Conservation (phyloP, 2,329 filamentous ascomycete species). For the Thelonectria rubi region DNA sequence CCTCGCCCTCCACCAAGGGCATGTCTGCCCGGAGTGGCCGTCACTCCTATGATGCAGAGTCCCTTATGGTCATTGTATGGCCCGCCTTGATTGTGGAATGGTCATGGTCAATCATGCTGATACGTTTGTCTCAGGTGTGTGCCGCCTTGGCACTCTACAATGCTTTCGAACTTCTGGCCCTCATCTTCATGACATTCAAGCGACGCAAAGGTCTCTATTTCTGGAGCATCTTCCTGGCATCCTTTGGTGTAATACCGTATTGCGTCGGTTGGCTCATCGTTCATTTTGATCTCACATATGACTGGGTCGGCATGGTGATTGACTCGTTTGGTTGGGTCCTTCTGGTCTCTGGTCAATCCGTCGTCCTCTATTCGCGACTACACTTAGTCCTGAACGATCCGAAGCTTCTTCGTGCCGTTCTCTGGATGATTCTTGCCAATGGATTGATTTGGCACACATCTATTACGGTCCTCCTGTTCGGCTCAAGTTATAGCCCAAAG, state of each 20-base stretch:
- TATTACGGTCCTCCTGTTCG: conserved; percentile 63
- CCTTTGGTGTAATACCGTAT: conserved; percentile 47
- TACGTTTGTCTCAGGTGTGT: conserved; percentile 11
- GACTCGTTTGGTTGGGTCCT: conserved; percentile 41
- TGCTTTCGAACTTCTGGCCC: conserved; percentile 43
- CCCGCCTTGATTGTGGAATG: neutral
- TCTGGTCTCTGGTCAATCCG: conserved; percentile 68
- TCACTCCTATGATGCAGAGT: neutral
- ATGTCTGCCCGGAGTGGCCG: too few species aligned
- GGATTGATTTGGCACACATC: conserved; percentile 62
- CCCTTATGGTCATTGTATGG: neutral
- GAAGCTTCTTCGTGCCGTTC: conserved; percentile 56
- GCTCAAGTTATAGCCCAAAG: conserved; percentile 49
- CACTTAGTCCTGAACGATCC: conserved; percentile 65
- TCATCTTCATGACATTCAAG: conserved; percentile 47
- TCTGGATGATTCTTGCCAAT: conserved; percentile 66
- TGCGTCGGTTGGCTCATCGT: conserved; percentile 58
- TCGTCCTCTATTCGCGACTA: conserved; percentile 70
- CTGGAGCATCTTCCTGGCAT: conserved; percentile 49
- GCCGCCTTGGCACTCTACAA: conserved; percentile 41
- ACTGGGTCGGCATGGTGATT: conserved; percentile 28
- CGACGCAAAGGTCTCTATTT: conserved; percentile 48
- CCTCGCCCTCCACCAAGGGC: too few species aligned
- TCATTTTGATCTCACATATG: conserved; percentile 36
- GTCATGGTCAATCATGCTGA: neutral